These are phyloP conservation scores for Podila clonocystis DNA, from an alignment of 192 early-diverging fungal genomes.

Conservation along the genomic window DNA sequence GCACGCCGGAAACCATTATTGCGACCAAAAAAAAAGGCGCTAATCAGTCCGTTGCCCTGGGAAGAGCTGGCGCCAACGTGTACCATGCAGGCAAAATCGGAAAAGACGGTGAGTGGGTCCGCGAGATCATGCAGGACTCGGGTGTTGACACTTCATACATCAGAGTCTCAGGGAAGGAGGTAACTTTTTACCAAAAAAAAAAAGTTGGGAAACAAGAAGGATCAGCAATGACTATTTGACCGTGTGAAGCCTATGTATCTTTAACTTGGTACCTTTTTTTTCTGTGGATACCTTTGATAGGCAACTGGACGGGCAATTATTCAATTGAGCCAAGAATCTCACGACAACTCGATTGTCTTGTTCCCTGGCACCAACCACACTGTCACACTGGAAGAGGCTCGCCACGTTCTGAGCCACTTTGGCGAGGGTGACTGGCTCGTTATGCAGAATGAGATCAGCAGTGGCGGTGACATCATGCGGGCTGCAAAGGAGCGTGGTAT, in stretches of 20 bases:
- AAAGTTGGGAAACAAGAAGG: not conserved
- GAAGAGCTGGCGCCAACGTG: constrained; percentile 75
- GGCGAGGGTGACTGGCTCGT: constrained; percentile 78
- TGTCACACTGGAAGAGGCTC: constrained; percentile 59
- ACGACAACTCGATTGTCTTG: constrained; percentile 91
- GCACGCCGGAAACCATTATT: not conserved
- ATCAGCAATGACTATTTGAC: too few species aligned
- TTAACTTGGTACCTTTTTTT: not conserved
- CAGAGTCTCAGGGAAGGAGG: constrained; percentile 58
- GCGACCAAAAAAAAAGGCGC: constrained; percentile 63
- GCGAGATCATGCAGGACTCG: constrained; percentile 65
- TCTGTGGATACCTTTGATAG: constrained; percentile 29
- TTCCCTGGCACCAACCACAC: constrained; percentile 81
- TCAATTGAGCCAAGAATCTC: constrained; percentile 72
- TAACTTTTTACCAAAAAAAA: constrained; percentile 21
- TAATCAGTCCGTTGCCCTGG: constrained; percentile 90
- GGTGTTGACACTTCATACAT: constrained; percentile 77
- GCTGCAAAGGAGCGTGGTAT: constrained; percentile 63
- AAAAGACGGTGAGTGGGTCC: constrained; percentile 82
- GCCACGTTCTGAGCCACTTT: constrained; percentile 62
- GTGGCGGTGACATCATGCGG: constrained; percentile 70
- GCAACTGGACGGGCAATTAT: constrained; percentile 88
- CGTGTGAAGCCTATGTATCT: not conserved
- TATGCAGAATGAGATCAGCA: constrained; percentile 89
- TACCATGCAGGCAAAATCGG: constrained; percentile 86